These are phyloP conservation scores for Solanum medicagineum DNA, from an alignment of 257 asterid genomes.

Conservation along the genomic window DNA sequence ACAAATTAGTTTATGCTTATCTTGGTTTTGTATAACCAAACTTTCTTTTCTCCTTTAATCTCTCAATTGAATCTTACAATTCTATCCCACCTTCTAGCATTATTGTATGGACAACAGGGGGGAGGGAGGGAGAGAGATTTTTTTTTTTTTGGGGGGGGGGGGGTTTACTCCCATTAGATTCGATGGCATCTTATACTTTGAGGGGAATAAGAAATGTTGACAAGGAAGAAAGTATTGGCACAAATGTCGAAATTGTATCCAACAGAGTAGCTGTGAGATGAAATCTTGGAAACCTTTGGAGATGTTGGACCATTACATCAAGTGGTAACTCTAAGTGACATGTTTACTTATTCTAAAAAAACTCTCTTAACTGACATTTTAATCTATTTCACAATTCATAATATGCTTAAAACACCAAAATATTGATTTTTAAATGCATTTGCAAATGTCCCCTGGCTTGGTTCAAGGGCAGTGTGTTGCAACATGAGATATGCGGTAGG, in stretches of 20 bases:
- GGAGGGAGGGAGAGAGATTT: not conserved
- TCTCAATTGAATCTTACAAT: not conserved
- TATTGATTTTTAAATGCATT: not conserved
- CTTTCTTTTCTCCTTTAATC: not conserved
- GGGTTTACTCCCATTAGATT: not conserved
- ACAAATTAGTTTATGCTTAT: too few species aligned
- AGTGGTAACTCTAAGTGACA: not conserved
- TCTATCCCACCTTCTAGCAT: not conserved
- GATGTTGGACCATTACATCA: not conserved
- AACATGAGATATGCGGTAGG: not conserved
- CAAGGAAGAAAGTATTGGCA: not conserved
- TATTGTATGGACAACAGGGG: not conserved
- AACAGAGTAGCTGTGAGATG: not conserved
- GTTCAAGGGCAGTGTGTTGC: not conserved
- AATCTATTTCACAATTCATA: not conserved
- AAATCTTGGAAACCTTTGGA: not conserved
- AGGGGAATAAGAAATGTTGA: not conserved
- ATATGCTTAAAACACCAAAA: not conserved
- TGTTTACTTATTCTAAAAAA: not conserved
- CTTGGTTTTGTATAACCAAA: not conserved
- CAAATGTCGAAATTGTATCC: not conserved
- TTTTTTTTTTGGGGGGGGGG: too few species aligned
- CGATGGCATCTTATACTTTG: not conserved
- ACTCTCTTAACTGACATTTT: not conserved
- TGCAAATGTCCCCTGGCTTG: not conserved